Evolutionary conservation across 164 flowering plant species (phyloP), one percentile per base, ranked within the genome.

Genomic region (Kingdonia uniflora): DNA sequence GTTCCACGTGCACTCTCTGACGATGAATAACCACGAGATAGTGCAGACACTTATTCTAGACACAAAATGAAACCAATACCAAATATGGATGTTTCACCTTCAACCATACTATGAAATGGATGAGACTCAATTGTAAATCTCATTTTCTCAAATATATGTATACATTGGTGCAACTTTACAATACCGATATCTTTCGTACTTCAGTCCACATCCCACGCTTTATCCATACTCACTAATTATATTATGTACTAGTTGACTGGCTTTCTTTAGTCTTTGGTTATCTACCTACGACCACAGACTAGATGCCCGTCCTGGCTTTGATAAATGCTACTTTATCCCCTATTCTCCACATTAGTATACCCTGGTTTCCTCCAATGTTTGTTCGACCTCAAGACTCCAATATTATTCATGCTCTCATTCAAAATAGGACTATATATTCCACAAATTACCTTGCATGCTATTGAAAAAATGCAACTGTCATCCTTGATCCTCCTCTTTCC

Each of bases 391-490:
- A 72, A 38, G 23, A 66, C 64, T 8, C 82, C 91, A 58, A 82
- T 84, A 52, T 92, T 95, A 57, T 96, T 92, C 14, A 70, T 2
- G 68, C 92, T 86, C 19, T 95, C 97, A 63, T 73, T 82, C 44
- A 88, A 65, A 16, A 94, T 81, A 6, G 99, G 99, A 56, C 88
- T 97, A 59, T 94, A 97, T 10, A 94, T 94, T 25, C 99, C 97
- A 20, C 87, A 82, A 46, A 94, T 88, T 41, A 80, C 73, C 61
- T 72, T 78, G 46, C 66, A 62, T 29, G 78, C 37, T 11, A 81
- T 68, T 16, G 81, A 29, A 23, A 67, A 29, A 11, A 84, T 59
- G 68, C 69, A 76, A 53, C 95, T 82, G 61, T 88, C 95, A 62
- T 92, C 96, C 72, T 76, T 84, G 14, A 73, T 77, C 70, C 62